These are phyloP conservation scores for Amylocarpus encephaloides DNA, from an alignment of 2,329 filamentous ascomycete genomes.

Conservation along the genomic window DNA sequence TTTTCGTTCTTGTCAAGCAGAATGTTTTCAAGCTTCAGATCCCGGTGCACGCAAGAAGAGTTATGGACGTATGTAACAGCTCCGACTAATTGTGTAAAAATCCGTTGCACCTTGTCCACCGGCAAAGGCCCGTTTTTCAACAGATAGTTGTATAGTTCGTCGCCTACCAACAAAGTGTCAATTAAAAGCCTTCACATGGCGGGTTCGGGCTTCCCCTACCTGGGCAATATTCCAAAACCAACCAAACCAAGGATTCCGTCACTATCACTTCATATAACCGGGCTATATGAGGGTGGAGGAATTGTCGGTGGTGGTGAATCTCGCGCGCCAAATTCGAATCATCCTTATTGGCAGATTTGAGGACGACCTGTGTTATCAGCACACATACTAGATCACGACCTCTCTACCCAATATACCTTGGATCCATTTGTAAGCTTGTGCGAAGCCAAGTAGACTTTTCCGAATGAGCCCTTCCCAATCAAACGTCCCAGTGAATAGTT, in stretches of 20 bases:
- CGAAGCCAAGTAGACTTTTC: constrained; percentile 91
- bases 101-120: constrained; percentile 83
- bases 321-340: constrained; percentile 94
- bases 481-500: constrained; percentile 89
- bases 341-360: constrained; percentile 95
- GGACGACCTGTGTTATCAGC: constrained; percentile 64
- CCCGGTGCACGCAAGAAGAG: constrained; percentile 92
- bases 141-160: constrained; percentile 96
- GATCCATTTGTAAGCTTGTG: constrained; percentile 98
- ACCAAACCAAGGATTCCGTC: constrained; percentile 89
- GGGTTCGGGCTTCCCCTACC: constrained; percentile 45
- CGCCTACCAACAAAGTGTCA: constrained; percentile 48
- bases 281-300: constrained; percentile 94
- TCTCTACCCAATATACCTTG: constrained; percentile 54
- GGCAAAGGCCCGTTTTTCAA: constrained; percentile 79
- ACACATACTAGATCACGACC: not conserved
- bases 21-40: constrained; percentile 95
- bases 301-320: constrained; percentile 97
- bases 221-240: constrained; percentile 93
- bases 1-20: constrained; percentile 94
- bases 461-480: constrained; percentile 96
- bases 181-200: constrained; percentile 30
- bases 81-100: constrained; percentile 91
- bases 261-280: constrained; percentile 97
- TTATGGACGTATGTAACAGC: constrained; percentile 93